These are phyloP conservation scores for Myxozyma geophila DNA, from an alignment of 805 yeast species.

Conservation along the genomic window DNA sequence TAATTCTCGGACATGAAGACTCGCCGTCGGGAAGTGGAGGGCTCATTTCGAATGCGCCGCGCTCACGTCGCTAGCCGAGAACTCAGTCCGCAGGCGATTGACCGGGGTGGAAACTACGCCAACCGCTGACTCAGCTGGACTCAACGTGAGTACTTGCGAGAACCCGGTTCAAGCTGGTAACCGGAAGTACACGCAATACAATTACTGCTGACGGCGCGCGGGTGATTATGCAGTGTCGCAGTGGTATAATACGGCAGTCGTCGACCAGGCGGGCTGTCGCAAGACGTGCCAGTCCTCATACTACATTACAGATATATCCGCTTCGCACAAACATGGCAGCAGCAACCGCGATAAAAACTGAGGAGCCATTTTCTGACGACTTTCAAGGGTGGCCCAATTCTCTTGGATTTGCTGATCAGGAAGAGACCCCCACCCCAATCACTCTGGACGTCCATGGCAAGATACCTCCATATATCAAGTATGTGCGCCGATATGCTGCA, in stretches of 20 bases:
- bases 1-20: neutral
- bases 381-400: constrained; percentile 19
- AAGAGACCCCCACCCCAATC: constrained; percentile 12
- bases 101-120: too few species aligned
- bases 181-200: too few species aligned
- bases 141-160: too few species aligned
- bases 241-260: too few species aligned
- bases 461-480: constrained; percentile 14
- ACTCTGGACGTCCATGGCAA: constrained; percentile 2
- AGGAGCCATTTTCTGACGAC: neutral
- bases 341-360: constrained; percentile 23
- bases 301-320: neutral
- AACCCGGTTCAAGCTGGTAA: too few species aligned
- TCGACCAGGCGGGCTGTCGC: too few species aligned
- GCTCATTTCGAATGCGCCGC: neutral
- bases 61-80: too few species aligned
- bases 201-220: too few species aligned
- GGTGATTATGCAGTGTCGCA: neutral
- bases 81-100: too few species aligned
- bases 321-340: neutral
- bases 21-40: neutral
- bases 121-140: too few species aligned
- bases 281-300: too few species aligned
- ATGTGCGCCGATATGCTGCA: neutral
- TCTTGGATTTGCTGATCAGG: constrained; percentile 15